Conservation (phyloP, 805 yeast genomes). For the Candida tammaniensis region DNA sequence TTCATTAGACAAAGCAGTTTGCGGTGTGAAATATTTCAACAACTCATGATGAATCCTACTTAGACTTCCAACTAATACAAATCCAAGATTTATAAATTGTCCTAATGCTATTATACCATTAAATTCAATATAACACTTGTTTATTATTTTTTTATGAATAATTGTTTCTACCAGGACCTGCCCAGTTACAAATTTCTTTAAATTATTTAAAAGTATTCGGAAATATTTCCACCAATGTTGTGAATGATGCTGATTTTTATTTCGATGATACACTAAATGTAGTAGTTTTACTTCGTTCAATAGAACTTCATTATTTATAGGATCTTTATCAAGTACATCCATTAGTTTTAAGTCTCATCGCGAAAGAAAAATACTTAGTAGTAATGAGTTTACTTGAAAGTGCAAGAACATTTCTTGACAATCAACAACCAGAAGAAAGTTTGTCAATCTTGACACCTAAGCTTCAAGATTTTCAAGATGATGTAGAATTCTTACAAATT, state of each 20-base stretch:
- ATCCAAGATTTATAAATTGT: slow-evolving; percentile 73
- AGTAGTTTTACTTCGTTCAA: slow-evolving; percentile 55
- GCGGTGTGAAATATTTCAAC: neutral
- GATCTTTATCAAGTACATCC: neutral
- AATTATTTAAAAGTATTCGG: slow-evolving; percentile 57
- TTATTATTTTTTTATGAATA: slow-evolving; percentile 27
- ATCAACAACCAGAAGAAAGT: slow-evolving; percentile 50
- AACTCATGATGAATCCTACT: slow-evolving; percentile 21
- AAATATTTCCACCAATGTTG: slow-evolving; percentile 77
- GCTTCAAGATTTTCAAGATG: slow-evolving; percentile 26
- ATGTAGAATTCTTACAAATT: slow-evolving; percentile 49
- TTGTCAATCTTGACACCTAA: slow-evolving; percentile 45
- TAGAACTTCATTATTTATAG: slow-evolving; percentile 12
- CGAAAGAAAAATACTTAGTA: slow-evolving; percentile 1
- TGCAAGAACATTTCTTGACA: slow-evolving; percentile 5
- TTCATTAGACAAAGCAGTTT: neutral
- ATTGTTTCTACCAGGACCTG: slow-evolving; percentile 7
- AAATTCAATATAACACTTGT: slow-evolving; percentile 56
- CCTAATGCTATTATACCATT: slow-evolving; percentile 68
- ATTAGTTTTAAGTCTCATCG: slow-evolving; percentile 6
- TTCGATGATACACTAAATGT: slow-evolving; percentile 66
- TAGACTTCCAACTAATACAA: slow-evolving; percentile 58
- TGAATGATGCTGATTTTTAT: slow-evolving; percentile 70
- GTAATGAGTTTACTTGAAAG: neutral
- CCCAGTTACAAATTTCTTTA: slow-evolving; percentile 32